Base-by-base conservation (phyloP, 2,329 filamentous ascomycete species). In the Scolecobasidium constrictum region DNA sequence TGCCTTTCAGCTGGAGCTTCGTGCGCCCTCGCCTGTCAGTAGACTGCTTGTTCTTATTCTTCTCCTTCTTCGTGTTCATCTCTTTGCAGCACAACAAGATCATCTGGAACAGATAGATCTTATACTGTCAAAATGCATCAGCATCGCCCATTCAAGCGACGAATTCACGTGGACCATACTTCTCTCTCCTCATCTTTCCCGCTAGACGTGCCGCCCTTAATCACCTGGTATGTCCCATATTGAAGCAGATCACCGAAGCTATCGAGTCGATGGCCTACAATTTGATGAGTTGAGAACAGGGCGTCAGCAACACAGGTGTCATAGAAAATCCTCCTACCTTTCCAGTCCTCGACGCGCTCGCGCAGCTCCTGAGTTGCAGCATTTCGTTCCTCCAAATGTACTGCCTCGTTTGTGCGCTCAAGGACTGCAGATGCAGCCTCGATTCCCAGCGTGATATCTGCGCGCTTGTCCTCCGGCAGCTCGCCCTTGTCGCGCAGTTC, bases 31-130 rank as follows among this genome's bases (percentile, higher is more conserved):
- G 83, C 58, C 77, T 80, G 60, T 79, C 85, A 45, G 77, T 72
- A 13, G 68, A 56, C 15, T 68, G 81, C 57, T 86, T 90, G 44
- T 22, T 31, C 45, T 73, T 71, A 48, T 78, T 77, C 58, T 83
- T 83, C 40, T 75, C 71, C 67, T 95, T 95, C 60, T 81, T 86
- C 11, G 84, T 77, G 44, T 87, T 83, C 42, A 92, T 74, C 57
- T 96, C 92, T 68, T 96, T 98, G 75, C 92, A 96, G 62, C 92
- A 96, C 22, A 98, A 75, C 35, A 98, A 69, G 45, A 98, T 98
- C 57, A 78, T 84, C 60, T 96, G 86, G 61, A 98, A 98, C 21
- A 98, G 78, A 63, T 94, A 98, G 48, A 98, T 93, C 61, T 94
- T 90, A 60, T 96, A 98, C 84, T 94, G 52, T n/a, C 17, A 6